Conservation (phyloP, 805 yeast species). For the Candida quercuum region DNA sequence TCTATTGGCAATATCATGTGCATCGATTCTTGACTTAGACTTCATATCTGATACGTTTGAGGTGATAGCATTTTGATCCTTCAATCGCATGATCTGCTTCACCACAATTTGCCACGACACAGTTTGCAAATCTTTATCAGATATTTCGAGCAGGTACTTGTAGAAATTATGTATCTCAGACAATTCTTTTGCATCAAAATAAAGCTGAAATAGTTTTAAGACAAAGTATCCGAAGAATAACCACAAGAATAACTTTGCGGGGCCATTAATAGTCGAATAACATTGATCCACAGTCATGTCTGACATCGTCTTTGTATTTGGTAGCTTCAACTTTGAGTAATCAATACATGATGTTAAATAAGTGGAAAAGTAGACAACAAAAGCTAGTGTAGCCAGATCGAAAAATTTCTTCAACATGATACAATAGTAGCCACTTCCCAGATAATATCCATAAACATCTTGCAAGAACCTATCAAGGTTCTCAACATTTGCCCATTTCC, state of each 20-base stretch:
- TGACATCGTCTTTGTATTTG: slow-evolving; percentile 17
- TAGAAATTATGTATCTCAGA: slow-evolving; percentile 76
- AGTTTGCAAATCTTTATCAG: slow-evolving; percentile 83
- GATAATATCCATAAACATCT: slow-evolving; percentile 78
- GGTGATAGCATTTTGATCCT: slow-evolving; percentile 69
- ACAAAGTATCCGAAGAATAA: slow-evolving; percentile 49
- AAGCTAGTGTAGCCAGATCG: slow-evolving; percentile 69
- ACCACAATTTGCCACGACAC: slow-evolving; percentile 90
- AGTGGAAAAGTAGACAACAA: slow-evolving; percentile 74
- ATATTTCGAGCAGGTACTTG: slow-evolving; percentile 59
- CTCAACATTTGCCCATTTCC: slow-evolving; percentile 96
- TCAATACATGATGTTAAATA: slow-evolving; percentile 82
- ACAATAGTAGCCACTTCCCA: slow-evolving; percentile 80
- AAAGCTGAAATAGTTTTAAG: slow-evolving; percentile 48
- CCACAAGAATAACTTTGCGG: slow-evolving; percentile 58
- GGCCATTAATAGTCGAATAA: slow-evolving; percentile 38
- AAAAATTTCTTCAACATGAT: slow-evolving; percentile 61
- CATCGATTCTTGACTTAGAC: slow-evolving; percentile 73
- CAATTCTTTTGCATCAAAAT: slow-evolving; percentile 61
- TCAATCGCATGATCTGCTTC: slow-evolving; percentile 62
- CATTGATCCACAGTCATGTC: slow-evolving; percentile 35
- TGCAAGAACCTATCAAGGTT: slow-evolving; percentile 83
- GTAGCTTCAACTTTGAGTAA: slow-evolving; percentile 38
- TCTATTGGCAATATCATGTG: slow-evolving; percentile 92
- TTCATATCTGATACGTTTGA: slow-evolving; percentile 50